These are phyloP conservation scores for Terfezia boudieri DNA, from an alignment of 495 filamentous ascomycete species.

Conservation along the genomic window DNA sequence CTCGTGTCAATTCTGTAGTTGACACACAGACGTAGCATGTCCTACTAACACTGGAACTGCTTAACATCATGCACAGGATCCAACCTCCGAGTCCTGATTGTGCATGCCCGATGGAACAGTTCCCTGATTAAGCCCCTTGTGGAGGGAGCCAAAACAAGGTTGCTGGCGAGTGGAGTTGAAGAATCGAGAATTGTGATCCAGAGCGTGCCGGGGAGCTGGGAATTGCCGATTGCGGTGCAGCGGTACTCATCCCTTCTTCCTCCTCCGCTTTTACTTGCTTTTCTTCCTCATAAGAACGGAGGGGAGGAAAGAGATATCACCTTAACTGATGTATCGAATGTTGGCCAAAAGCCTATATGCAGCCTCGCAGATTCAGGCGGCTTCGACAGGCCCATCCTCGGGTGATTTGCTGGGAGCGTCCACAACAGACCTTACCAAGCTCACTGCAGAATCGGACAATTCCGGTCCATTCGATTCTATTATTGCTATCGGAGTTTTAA, in stretches of 20 bases:
- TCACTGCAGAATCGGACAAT: conserved; percentile 19
- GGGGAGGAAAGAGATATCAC: neutral
- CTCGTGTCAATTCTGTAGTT: neutral
- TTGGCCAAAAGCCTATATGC: conserved; percentile 44
- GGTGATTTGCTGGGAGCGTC: conserved; percentile 58
- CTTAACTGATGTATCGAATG: neutral
- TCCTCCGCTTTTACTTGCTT: neutral
- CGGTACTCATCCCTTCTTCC: conserved; percentile 28
- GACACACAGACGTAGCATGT: neutral
- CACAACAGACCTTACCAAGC: conserved; percentile 11
- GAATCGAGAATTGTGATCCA: conserved; percentile 73
- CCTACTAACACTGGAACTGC: conserved; percentile 24
- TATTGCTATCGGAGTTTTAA: conserved; percentile 84
- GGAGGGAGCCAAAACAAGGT: conserved; percentile 40
- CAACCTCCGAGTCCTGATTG: conserved; percentile 69
- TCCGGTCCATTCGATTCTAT: conserved; percentile 66
- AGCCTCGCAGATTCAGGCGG: conserved; percentile 67
- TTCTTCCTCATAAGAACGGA: neutral
- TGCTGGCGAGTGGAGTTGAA: conserved; percentile 50
- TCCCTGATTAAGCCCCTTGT: conserved; percentile 57
- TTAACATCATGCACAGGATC: conserved; percentile 38
- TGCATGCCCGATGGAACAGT: conserved; percentile 90
- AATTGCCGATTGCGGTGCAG: conserved; percentile 71
- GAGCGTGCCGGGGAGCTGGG: conserved; percentile 83
- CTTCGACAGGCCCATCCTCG: conserved; percentile 32